Evolutionary conservation across 2,329 filamentous ascomycete genomes (phyloP).

Genomic region (Hirsutella thompsonii): DNA sequence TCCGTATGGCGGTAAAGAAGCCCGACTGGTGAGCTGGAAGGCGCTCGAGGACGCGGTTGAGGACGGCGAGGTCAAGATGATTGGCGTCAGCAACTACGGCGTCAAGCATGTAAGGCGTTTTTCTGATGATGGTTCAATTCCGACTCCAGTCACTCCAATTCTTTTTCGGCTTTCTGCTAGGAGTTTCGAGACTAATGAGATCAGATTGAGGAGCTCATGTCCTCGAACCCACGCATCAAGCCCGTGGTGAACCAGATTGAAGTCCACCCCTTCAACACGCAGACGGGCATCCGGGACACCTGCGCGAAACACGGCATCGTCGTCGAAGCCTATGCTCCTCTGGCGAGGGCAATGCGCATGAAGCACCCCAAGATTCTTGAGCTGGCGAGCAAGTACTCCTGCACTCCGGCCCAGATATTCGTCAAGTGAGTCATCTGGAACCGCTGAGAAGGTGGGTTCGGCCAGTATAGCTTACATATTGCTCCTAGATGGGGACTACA

Average conservation of each 20-base stretch:
- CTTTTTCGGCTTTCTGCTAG: too few species aligned
- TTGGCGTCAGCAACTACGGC: slow-evolving; percentile 69
- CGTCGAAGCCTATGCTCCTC: slow-evolving; percentile 69
- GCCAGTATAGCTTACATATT: neutral
- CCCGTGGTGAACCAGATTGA: slow-evolving; percentile 74
- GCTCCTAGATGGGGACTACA: slow-evolving; percentile 57
- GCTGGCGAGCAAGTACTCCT: slow-evolving; percentile 54
- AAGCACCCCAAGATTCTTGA: slow-evolving; percentile 48
- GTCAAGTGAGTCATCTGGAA: slow-evolving; percentile 37
- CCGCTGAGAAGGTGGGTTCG: slow-evolving; percentile 3
- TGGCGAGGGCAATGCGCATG: slow-evolving; percentile 60
- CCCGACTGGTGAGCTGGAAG: slow-evolving; percentile 59
- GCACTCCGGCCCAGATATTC: slow-evolving; percentile 60
- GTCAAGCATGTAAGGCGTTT: slow-evolving; percentile 48
- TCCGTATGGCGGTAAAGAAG: slow-evolving; percentile 60
- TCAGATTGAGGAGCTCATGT: slow-evolving; percentile 56
- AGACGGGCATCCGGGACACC: slow-evolving; percentile 49
- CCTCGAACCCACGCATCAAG: slow-evolving; percentile 43
- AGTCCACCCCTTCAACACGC: slow-evolving; percentile 72
- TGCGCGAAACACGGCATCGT: slow-evolving; percentile 55
- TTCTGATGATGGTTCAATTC: too few species aligned
- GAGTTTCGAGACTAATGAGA: neutral
- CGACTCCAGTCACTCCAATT: too few species aligned
- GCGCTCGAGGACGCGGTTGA: slow-evolving; percentile 65
- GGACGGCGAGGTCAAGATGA: slow-evolving; percentile 56